Base-by-base conservation (phyloP, 108 stramenopile species). In the Parietichytrium sp. region DNA sequence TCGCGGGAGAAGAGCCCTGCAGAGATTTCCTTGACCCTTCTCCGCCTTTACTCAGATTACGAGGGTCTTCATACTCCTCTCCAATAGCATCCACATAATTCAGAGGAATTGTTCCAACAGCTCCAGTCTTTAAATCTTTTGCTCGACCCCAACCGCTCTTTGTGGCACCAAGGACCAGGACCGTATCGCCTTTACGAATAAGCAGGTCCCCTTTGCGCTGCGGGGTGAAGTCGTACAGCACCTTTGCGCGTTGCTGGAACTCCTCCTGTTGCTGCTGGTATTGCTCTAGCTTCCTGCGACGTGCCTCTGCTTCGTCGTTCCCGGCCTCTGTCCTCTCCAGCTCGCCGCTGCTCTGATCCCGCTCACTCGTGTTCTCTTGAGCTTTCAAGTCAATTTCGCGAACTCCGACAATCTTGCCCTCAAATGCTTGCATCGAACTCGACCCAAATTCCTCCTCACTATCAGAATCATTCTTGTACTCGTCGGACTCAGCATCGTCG, bases 101-200 rank as follows among this genome's bases (percentile, higher is more conserved):
- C 20, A 72, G 42, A 6, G 61, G 61, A 2, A 72, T 72, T 8
- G 45, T 33, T n/a, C 61, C 61, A 31, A 72, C 20, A 0, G 61
- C 33, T 1, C 61, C 61, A 18, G 61, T 72, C 61, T 72, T 72
- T 8, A 72, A 20, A n/a, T 72, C 61, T 42, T 72, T 72, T n/a
- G 61, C 61, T 16, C 61, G 33, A 45, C 61, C 61, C 61, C 61
- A 72, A 1, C 61, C 61, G 61, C 61, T 72, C 33, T 72, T 72
- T n/a, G 61, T 72, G 13, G 61, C 61, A 6, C 61, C 61, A 6
- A 72, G 20, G 1, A 72, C 61, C 23, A 72, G 38, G n/a, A 72
- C 61, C 7, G 42, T 72, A 42, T 72, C 61, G 38, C 33, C 61
- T 42, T 72, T 72, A 0, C 45, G 36, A 42, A 72, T 72, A 15